These are phyloP conservation scores for Corylus americana DNA, from an alignment of 306 rosid species.

Conservation along the genomic window DNA sequence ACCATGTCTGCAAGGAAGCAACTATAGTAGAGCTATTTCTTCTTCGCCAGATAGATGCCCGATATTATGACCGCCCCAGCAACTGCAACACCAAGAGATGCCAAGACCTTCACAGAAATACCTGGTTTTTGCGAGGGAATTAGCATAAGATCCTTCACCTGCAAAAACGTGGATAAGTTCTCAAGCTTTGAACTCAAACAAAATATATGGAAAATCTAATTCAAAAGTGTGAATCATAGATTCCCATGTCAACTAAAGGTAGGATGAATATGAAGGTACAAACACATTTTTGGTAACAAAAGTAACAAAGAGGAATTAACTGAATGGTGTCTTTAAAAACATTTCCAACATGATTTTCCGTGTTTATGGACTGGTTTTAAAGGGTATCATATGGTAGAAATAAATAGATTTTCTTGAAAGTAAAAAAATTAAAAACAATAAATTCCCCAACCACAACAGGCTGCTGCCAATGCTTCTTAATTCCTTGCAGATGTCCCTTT, in stretches of 20 bases:
- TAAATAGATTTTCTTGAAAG: background rate
- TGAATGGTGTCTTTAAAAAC: constrained; percentile 3
- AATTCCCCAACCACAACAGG: constrained; percentile 68
- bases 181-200: background rate
- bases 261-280: background rate
- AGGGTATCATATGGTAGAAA: background rate
- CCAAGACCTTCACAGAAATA: constrained; percentile 43
- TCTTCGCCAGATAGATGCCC: constrained; percentile 68
- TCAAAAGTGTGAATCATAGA: background rate
- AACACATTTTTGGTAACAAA: constrained; percentile 9
- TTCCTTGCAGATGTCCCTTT: constrained; percentile 92
- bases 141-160: constrained; percentile 78
- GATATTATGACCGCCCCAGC: constrained; percentile 76
- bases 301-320: background rate
- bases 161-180: constrained; percentile 18
- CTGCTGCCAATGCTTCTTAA: constrained; percentile 81
- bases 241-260: background rate
- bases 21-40: constrained; percentile 44
- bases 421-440: constrained; percentile 9
- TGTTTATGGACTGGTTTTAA: background rate
- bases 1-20: background rate
- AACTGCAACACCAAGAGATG: constrained; percentile 58
- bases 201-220: background rate
- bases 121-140: constrained; percentile 49
- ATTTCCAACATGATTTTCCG: background rate